Base-by-base conservation (phyloP, 805 yeast species). In the Starmerella bombi region DNA sequence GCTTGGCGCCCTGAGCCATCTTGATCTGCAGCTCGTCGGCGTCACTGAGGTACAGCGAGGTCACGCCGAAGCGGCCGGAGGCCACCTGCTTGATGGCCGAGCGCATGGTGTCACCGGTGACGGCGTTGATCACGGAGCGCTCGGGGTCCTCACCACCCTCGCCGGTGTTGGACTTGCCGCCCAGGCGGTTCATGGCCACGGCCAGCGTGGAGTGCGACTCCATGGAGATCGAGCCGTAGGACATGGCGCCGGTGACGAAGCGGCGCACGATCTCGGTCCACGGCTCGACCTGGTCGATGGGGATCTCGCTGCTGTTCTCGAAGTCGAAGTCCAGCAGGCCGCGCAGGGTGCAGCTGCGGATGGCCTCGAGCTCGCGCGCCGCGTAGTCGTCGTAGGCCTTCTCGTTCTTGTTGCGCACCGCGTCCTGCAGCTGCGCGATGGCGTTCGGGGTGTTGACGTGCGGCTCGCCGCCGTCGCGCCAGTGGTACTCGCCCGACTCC, bases 1-100 rank as follows among this genome's bases (percentile, higher is more conserved):
- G 97, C 65, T 88, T 88, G 41, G 98, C 98, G 66, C 98, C 97
- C 66, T 88, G 98, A 8, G 97, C 97, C 86, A 88, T 85, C 67
- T 88, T 88, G 62, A 88, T 91, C 65, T 88, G 98, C 49, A 88
- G 75, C 66, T 88, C 97, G 56, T 88, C 97, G 32, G 97, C 94
- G 64, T 88, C 97, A 28, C 95, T 76, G 54, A 88, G 69, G 61
- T 91, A 88, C 63, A 79, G 75, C 3, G 96, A 84, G 3, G 98
- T 88, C 38, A 88, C 98, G 69, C 98, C 98, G 57, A 88, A 88
- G 64, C 98, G 74, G 52, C 96, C 96, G 34, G 95, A 84, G 14
- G 98, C 98, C 60, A 88, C 80, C 66, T 88, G 98, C 67, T 88
- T 88, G 60, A 88, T 88, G 20, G 97, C 84, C n/a, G 97, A 86